These are phyloP conservation scores for Cordyceps javanica DNA, from an alignment of 2,329 filamentous ascomycete genomes.

Conservation along the genomic window DNA sequence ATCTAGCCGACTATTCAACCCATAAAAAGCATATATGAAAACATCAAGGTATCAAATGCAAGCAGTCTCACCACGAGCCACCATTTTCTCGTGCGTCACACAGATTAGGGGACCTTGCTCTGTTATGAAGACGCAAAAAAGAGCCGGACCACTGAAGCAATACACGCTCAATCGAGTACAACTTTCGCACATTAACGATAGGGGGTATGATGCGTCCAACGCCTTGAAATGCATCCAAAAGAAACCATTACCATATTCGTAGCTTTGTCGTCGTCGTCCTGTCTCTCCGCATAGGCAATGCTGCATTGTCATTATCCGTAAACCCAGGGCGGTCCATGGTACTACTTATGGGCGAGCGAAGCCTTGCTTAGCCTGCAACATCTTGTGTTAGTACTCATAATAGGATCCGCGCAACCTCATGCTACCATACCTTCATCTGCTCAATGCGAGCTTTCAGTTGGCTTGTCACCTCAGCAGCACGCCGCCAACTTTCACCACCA, in stretches of 20 bases:
- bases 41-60: constrained; percentile 8
- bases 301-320: not conserved
- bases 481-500: constrained; percentile 79
- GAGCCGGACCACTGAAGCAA: not conserved
- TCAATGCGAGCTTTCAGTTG: constrained; percentile 96
- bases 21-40: constrained; percentile 2
- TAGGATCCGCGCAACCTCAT: not conserved
- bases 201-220: constrained; percentile 11
- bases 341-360: constrained; percentile 23
- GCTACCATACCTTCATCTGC: constrained; percentile 75
- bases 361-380: constrained; percentile 24
- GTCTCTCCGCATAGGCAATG: not conserved
- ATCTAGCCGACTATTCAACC: constrained; percentile 5
- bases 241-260: not conserved
- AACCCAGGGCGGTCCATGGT: not conserved
- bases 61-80: not conserved
- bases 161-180: not conserved
- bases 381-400: not conserved
- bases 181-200: constrained; percentile 6
- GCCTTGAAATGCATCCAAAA: constrained; percentile 13
- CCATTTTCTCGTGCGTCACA: not conserved
- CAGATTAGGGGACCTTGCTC: not conserved
- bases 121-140: not conserved
- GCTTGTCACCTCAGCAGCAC: constrained; percentile 94
- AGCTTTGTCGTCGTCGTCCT: not conserved